Conservation (phyloP, 169 alveolate species). For the Cryptosporidium xiaoi region DNA sequence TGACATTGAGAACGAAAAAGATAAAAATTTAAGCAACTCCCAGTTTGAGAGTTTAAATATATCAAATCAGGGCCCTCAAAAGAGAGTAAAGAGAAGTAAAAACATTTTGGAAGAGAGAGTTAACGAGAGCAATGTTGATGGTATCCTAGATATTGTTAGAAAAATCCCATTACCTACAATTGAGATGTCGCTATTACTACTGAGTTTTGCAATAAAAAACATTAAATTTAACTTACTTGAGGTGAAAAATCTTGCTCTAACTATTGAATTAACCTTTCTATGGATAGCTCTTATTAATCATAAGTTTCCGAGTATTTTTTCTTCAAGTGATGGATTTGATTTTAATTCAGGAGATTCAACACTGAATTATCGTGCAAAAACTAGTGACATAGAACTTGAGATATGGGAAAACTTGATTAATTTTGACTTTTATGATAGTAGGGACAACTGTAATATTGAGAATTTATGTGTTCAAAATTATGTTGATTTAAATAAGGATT, state of each 20-base stretch:
- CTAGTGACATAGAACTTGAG: neutral
- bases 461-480: neutral
- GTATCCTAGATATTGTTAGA: conserved; percentile 6
- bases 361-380: neutral
- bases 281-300: conserved; percentile 35
- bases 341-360: too few relatives aligned
- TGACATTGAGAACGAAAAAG: neutral
- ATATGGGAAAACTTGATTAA: conserved; percentile 15
- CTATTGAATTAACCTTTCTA: conserved; percentile 25
- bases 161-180: conserved; percentile 42
- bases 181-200: conserved; percentile 17
- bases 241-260: conserved; percentile 3
- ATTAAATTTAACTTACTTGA: conserved; percentile 32
- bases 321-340: neutral
- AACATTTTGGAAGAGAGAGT: conserved; percentile 16
- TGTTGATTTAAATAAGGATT: neutral
- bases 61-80: neutral
- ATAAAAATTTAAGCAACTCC: neutral
- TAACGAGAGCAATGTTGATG: conserved; percentile 40
- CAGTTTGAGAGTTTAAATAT: too few relatives aligned
- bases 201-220: conserved; percentile 19
- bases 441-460: neutral
- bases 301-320: conserved; percentile 22
- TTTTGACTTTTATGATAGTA: neutral
- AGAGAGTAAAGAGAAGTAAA: conserved; percentile 53